phyloP scores from a whole-genome alignment of 371 early-diverging fungal species.

The Mortierella sp. region DNA sequence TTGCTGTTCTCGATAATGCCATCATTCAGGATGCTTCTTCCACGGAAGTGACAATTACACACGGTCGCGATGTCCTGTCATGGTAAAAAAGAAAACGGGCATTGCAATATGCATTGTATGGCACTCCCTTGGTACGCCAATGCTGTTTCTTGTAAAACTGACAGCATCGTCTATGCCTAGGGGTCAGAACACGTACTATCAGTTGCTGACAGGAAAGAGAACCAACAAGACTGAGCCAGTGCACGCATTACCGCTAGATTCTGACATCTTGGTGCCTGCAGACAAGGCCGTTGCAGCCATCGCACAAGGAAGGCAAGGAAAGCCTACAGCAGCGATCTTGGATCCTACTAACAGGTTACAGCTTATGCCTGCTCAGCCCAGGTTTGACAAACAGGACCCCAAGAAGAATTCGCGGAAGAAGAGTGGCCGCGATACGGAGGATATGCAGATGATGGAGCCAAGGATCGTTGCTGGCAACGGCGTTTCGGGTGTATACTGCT shows the following conservation, averaged over 20 bases:
- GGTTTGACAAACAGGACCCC: neutral
- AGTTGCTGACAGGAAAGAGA: constrained; percentile 54
- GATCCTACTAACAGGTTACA: constrained; percentile 49
- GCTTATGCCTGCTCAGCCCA: constrained; percentile 39
- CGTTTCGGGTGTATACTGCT: constrained; percentile 44
- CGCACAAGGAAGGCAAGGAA: constrained; percentile 7
- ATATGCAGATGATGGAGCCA: constrained; percentile 30
- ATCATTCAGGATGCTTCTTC: constrained; percentile 16
- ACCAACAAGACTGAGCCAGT: constrained; percentile 48
- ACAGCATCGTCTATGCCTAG: constrained; percentile 2
- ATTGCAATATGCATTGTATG: neutral
- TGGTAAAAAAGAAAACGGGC: constrained; percentile 17
- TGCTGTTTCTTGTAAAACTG: neutral
- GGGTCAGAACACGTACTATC: constrained; percentile 56
- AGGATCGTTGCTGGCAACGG: constrained; percentile 54
- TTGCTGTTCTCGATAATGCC: constrained; percentile 55
- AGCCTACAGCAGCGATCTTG: constrained; percentile 1
- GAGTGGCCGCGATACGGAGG: neutral
- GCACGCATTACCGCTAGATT: constrained; percentile 48
- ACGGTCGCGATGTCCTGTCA: constrained; percentile 51
- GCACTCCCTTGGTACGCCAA: neutral
- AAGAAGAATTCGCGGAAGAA: constrained; percentile 1
- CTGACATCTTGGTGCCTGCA: constrained; percentile 31
- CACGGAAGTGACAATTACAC: constrained; percentile 8
- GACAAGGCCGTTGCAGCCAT: constrained; percentile 40